A percentile compares a stretch with the other conserved stretches of the same genome.
Conservation (phyloP, 2,329 filamentous ascomycete species). For the Sarocladiaceae sp. region DNA sequence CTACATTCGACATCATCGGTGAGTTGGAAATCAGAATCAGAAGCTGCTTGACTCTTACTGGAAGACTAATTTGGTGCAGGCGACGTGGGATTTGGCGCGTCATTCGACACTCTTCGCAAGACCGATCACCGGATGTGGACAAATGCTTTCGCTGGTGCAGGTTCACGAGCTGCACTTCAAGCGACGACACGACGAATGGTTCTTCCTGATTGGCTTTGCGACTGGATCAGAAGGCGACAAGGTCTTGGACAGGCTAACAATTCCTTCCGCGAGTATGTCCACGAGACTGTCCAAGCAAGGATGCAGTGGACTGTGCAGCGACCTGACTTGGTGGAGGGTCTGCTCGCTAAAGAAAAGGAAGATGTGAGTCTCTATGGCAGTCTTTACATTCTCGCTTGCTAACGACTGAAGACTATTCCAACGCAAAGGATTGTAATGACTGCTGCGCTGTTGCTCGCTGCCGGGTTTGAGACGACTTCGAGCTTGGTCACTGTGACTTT, state of each 20-base stretch:
- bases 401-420: not conserved
- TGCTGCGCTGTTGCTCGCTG: conserved; percentile 17
- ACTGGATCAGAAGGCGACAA: not conserved
- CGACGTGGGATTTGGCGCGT: not conserved
- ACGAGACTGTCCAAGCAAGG: not conserved
- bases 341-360: conserved; percentile 16
- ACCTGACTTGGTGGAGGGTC: conserved; percentile 16
- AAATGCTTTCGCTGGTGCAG: not conserved
- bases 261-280: not conserved
- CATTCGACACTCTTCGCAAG: not conserved
- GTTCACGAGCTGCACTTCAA: not conserved
- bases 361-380: conserved; percentile 9
- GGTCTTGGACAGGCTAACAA: too few relatives aligned
- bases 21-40: too few relatives aligned
- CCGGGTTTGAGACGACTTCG: conserved; percentile 25
- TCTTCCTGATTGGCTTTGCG: not conserved
- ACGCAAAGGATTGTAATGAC: conserved; percentile 13
- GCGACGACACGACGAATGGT: not conserved
- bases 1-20: conserved; percentile 25
- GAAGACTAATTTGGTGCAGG: not conserved
- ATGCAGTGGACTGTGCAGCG: conserved; percentile 3
- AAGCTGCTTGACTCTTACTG: too few relatives aligned
- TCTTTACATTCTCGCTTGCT: too few relatives aligned
- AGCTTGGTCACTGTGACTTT: conserved; percentile 19
- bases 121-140: not conserved